Percentiles rank a stretch among this genome's conserved stretches.
These are phyloP conservation scores for Amauroascus niger DNA, from an alignment of 2,329 filamentous ascomycete species.

Conservation along the genomic window DNA sequence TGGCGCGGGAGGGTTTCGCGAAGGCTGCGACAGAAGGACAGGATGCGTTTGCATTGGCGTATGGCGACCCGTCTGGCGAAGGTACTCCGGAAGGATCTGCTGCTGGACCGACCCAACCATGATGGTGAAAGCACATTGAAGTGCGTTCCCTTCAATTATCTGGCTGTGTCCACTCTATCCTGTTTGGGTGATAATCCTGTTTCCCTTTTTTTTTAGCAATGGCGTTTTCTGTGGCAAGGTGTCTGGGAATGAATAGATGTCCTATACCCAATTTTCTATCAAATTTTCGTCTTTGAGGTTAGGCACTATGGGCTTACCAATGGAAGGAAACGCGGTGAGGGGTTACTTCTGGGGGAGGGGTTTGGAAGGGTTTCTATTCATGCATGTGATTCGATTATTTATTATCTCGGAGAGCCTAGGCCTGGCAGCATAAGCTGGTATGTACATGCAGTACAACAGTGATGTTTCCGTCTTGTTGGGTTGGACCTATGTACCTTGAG, in stretches of 20 bases:
- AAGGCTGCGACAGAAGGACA: constrained; percentile 44
- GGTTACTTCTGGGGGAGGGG: neutral
- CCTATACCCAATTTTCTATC: neutral
- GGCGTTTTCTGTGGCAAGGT: constrained; percentile 1
- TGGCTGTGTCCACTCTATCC: neutral
- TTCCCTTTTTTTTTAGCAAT: neutral
- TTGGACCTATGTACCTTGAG: too few species aligned
- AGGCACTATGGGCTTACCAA: neutral
- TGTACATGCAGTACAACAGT: too few species aligned
- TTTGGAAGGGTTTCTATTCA: neutral
- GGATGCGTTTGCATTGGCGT: constrained; percentile 35
- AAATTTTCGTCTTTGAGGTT: neutral
- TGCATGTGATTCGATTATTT: neutral
- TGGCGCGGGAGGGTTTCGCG: constrained; percentile 73
- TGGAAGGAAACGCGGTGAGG: neutral
- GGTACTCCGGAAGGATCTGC: neutral
- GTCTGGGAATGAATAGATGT: neutral
- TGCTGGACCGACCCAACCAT: neutral
- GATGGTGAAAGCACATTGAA: neutral
- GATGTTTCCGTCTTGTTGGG: too few species aligned
- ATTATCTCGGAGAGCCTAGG: neutral
- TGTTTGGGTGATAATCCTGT: neutral
- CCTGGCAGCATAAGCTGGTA: neutral
- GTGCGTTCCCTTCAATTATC: too few species aligned
- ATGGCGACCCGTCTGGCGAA: constrained; percentile 13